A percentile compares a stretch with the other conserved stretches of the same genome.
Evolutionary conservation across 2,329 filamentous ascomycete species (phyloP).

Genomic region (Fusarium guadeloupense): DNA sequence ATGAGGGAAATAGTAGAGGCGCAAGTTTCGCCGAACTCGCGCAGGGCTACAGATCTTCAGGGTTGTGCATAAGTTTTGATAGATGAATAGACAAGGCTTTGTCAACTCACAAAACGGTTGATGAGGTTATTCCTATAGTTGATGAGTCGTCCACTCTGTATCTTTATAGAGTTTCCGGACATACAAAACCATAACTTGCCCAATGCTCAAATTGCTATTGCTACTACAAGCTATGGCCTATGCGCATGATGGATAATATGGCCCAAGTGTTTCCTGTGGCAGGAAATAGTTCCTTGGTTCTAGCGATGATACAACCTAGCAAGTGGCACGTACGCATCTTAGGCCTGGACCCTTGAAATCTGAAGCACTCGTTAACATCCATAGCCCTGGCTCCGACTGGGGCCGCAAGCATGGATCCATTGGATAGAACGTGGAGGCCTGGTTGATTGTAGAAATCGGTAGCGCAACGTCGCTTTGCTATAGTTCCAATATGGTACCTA

Average conservation of each 20-base stretch:
- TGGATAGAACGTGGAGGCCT: constrained; percentile 7
- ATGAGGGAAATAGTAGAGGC: constrained; percentile 22
- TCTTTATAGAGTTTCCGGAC: too few species aligned
- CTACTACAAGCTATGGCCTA: too few species aligned
- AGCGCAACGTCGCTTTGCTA: neutral
- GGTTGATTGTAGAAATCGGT: constrained; percentile 11
- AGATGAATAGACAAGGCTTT: constrained; percentile 1
- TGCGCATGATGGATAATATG: too few species aligned
- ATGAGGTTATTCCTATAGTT: neutral
- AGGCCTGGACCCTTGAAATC: constrained; percentile 31
- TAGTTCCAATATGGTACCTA: neutral
- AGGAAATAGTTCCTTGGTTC: too few species aligned
- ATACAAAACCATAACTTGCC: too few species aligned
- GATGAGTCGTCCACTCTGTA: too few species aligned
- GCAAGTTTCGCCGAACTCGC: constrained; percentile 29
- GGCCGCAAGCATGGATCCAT: constrained; percentile 1
- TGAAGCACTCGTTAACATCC: constrained; percentile 20
- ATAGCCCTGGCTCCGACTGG: constrained; percentile 19
- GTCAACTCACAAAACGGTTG: neutral
- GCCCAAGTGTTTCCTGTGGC: too few species aligned
- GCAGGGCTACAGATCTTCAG: constrained; percentile 6
- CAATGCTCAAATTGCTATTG: too few species aligned
- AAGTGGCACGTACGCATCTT: constrained; percentile 2
- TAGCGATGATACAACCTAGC: too few species aligned
- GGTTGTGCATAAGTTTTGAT: neutral